Conservation (phyloP, 108 stramenopile species). For the Cyclotella atomus region DNA sequence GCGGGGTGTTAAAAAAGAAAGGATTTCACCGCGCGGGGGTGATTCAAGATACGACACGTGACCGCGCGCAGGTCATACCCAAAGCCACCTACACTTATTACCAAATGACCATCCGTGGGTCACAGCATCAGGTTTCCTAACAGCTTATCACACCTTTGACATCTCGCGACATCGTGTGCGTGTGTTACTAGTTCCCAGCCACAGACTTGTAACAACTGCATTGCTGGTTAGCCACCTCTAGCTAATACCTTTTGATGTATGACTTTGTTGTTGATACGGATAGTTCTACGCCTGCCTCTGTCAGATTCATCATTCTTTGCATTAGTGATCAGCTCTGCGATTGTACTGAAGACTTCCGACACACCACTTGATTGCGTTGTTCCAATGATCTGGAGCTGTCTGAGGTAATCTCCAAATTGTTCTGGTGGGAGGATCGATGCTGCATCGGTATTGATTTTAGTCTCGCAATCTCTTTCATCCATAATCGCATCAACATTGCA, state of each 20-base stretch:
- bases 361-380: neutral
- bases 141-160: too few species aligned
- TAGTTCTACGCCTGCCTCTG: neutral
- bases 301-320: neutral
- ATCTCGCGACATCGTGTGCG: too few species aligned
- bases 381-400: neutral
- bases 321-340: neutral
- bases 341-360: neutral
- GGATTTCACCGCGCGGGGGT: too few species aligned
- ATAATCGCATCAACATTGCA: neutral
- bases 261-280: neutral
- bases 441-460: neutral
- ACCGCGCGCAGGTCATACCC: too few species aligned
- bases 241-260: neutral
- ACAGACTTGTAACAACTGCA: neutral
- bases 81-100: too few species aligned
- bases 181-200: neutral
- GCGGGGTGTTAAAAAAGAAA: too few species aligned
- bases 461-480: neutral
- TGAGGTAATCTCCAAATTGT: neutral
- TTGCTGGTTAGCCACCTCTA: neutral
- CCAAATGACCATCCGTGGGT: too few species aligned
- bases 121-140: too few species aligned
- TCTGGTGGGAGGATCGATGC: neutral
- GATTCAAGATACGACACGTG: too few species aligned